Evolutionary conservation across 352 stramenopile genomes (phyloP).

Genomic region (Phytophthora palmivora): DNA sequence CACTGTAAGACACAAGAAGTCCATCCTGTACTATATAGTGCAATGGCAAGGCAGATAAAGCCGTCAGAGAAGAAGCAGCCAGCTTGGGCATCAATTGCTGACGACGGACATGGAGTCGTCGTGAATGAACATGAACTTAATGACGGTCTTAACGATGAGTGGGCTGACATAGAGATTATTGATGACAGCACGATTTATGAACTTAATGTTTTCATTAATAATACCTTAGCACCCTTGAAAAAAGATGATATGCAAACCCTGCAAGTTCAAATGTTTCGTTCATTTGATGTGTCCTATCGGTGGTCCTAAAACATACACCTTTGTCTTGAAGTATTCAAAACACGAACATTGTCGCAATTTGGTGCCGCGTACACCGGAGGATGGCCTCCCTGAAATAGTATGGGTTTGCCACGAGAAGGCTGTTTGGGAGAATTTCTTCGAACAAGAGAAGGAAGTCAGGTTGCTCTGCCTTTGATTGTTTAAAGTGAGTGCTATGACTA

Average conservation of each 20-base stretch:
- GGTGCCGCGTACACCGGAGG: too few relatives aligned
- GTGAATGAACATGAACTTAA: not conserved
- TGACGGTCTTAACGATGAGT: constrained; percentile 1
- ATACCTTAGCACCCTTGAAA: constrained; percentile 1
- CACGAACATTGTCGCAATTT: not conserved
- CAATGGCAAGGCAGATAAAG: not conserved
- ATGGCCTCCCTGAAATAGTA: too few relatives aligned
- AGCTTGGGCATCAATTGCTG: not conserved
- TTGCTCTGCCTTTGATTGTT: too few relatives aligned
- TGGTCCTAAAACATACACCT: constrained; percentile 6
- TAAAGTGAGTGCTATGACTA: too few relatives aligned
- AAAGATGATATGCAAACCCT: constrained; percentile 8
- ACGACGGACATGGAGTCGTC: not conserved
- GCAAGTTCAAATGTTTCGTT: constrained; percentile 11
- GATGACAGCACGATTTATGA: constrained; percentile 3
- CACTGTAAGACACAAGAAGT: not conserved
- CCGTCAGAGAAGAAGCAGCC: not conserved
- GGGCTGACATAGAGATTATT: not conserved
- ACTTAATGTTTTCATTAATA: constrained; percentile 1
- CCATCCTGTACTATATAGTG: not conserved
- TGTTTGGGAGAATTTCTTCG: too few relatives aligned
- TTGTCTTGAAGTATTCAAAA: constrained; percentile 2
- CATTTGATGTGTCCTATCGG: constrained; percentile 12
- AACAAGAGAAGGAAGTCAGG: too few relatives aligned
- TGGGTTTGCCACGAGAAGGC: too few relatives aligned